phyloP scores from a whole-genome alignment of 1,284 basidiomycete species.

The Ustilago esculenta region DNA sequence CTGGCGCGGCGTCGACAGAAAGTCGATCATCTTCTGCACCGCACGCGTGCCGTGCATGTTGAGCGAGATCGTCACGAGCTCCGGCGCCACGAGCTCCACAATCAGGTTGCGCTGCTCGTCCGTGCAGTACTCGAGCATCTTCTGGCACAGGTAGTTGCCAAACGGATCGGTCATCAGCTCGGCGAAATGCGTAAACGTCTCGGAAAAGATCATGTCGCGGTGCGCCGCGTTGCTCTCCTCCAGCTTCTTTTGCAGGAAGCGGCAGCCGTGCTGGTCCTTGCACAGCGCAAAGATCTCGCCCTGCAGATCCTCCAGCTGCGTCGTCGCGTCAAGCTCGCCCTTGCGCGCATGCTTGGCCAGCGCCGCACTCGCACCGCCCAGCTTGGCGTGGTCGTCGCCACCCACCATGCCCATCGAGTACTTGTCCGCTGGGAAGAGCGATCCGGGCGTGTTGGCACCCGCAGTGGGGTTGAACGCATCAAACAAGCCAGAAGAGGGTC shows the following conservation, averaged over 20 bases:
- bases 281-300: conserved; percentile 90
- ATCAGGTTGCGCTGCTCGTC: conserved; percentile 97
- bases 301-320: conserved; percentile 91
- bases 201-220: conserved; percentile 98
- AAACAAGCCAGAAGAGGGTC: conserved; percentile 55
- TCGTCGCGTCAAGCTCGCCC: conserved; percentile 83
- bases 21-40: conserved; percentile 99
- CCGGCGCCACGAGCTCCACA: conserved; percentile 95
- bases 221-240: conserved; percentile 83
- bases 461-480: conserved; percentile 53
- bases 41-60: conserved; percentile 99
- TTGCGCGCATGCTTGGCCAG: conserved; percentile 71
- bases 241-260: conserved; percentile 98
- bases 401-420: conserved; percentile 45
- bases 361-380: conserved; percentile 23
- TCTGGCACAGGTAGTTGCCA: conserved; percentile 99
- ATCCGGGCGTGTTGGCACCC: conserved; percentile 38
- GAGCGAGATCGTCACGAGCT: conserved; percentile 95
- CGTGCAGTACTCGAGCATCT: conserved; percentile 94
- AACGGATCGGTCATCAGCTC: conserved; percentile 99
- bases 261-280: conserved; percentile 99
- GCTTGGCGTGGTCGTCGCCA: conserved; percentile 34
- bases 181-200: conserved; percentile 97
- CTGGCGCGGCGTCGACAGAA: conserved; percentile 76
- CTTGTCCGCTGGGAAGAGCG: conserved; percentile 46